Percentiles rank a stretch among this genome's conserved stretches.
These are phyloP conservation scores for Colletotrichum spaethianum DNA, from an alignment of 2,329 filamentous ascomycete species.

Conservation along the genomic window DNA sequence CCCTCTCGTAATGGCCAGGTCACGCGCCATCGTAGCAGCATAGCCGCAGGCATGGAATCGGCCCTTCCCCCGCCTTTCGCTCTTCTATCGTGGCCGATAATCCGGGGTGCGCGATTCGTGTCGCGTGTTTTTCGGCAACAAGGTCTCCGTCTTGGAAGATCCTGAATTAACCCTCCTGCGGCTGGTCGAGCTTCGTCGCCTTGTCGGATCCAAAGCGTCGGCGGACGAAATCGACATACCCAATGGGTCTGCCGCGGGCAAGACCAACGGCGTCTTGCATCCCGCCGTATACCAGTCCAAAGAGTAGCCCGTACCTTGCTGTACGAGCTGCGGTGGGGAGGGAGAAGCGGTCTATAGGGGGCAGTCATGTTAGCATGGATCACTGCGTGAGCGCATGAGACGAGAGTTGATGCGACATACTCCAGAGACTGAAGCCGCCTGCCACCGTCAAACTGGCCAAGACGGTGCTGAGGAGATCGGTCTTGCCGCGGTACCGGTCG, in stretches of 20 bases:
- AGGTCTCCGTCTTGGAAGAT: neutral
- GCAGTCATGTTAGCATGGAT: neutral
- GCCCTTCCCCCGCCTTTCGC: neutral
- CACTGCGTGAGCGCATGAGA: slow-evolving; percentile 12
- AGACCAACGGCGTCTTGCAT: slow-evolving; percentile 82
- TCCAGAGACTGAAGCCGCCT: slow-evolving; percentile 88
- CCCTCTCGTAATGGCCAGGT: neutral
- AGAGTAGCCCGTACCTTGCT: slow-evolving; percentile 83
- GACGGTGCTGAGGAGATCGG: slow-evolving; percentile 86
- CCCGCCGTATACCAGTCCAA: slow-evolving; percentile 85
- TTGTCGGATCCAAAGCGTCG: slow-evolving; percentile 50
- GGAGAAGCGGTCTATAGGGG: slow-evolving; percentile 79
- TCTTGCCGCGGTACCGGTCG: slow-evolving; percentile 77
- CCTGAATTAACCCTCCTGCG: neutral
- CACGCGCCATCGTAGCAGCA: neutral
- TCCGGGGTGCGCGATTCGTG: neutral
- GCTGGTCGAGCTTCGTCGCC: neutral
- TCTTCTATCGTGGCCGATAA: neutral
- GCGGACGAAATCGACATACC: slow-evolving; percentile 79
- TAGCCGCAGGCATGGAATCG: neutral
- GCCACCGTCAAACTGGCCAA: slow-evolving; percentile 88
- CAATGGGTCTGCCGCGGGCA: slow-evolving; percentile 78
- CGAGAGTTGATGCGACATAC: slow-evolving; percentile 63
- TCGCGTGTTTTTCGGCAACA: neutral
- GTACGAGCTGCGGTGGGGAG: slow-evolving; percentile 82